Evolutionary conservation across 2,329 filamentous ascomycete species (phyloP).

Genomic region (Claviceps fusiformis): DNA sequence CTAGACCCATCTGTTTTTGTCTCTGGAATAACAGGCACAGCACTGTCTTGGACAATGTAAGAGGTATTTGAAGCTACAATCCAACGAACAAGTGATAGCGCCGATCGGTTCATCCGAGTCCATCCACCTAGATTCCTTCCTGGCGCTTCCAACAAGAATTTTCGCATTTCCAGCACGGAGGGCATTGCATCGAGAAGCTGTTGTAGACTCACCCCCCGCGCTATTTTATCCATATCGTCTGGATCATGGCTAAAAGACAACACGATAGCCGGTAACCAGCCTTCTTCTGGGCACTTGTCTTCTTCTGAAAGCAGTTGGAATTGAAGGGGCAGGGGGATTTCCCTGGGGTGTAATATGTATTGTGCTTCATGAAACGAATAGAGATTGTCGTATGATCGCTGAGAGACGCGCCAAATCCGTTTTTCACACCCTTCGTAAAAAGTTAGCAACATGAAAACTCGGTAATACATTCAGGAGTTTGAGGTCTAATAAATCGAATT

Average conservation of each 20-base stretch:
- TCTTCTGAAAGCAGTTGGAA: not conserved
- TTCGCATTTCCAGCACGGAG: slow-evolving; percentile 42
- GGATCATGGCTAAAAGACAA: slow-evolving; percentile 14
- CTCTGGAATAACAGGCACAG: not conserved
- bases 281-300: not conserved
- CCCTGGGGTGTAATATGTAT: not conserved
- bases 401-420: not conserved
- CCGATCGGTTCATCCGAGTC: slow-evolving; percentile 48
- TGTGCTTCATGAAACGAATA: not conserved
- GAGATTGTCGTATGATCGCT: not conserved
- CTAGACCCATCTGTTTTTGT: not conserved
- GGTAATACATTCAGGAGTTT: no score
- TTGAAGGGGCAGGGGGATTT: not conserved
- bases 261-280: slow-evolving; percentile 10
- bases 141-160: slow-evolving; percentile 28
- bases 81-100: slow-evolving; percentile 64
- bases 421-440: not conserved
- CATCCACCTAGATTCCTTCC: slow-evolving; percentile 27
- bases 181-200: slow-evolving; percentile 47
- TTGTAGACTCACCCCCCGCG: slow-evolving; percentile 17
- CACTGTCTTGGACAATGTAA: slow-evolving; percentile 59
- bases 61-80: slow-evolving; percentile 83
- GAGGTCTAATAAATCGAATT: not conserved
- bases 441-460: not conserved
- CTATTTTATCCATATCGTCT: slow-evolving; percentile 7